Evolutionary conservation across 495 filamentous ascomycete species (phyloP).

Genomic region (Talaromyces nanjingensis): DNA sequence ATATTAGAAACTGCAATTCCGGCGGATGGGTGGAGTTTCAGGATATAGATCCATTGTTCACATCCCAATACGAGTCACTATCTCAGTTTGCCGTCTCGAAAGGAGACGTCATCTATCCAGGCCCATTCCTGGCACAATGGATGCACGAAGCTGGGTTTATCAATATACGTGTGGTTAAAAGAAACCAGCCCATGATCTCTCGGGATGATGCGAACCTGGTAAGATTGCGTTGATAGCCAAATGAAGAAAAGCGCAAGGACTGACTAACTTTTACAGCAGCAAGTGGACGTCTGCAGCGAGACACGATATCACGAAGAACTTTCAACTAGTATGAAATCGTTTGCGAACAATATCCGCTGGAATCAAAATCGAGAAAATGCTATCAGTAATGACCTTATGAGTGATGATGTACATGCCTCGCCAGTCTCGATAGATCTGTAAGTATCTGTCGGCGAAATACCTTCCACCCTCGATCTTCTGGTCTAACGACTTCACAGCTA

Average conservation of each 20-base stretch:
- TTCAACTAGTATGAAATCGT: not conserved
- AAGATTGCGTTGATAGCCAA: not conserved
- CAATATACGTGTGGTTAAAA: conserved; percentile 31
- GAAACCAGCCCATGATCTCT: not conserved
- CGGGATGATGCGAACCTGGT: not conserved
- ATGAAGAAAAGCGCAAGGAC: not conserved
- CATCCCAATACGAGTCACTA: not conserved
- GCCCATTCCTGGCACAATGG: conserved; percentile 19
- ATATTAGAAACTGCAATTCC: conserved; percentile 24
- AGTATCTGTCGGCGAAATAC: not conserved
- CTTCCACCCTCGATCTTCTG: no score
- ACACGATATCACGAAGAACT: not conserved
- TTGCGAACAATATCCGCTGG: not conserved
- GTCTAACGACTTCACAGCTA: not conserved
- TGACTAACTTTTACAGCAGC: not conserved
- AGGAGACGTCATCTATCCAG: conserved; percentile 5
- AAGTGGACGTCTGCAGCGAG: not conserved
- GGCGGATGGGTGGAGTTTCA: conserved; percentile 39
- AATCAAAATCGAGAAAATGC: not conserved
- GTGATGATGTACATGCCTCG: not conserved
- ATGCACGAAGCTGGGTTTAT: conserved; percentile 46
- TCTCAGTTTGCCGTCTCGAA: not conserved
- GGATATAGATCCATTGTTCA: conserved; percentile 16
- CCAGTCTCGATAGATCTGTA: not conserved
- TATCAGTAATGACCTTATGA: not conserved